phyloP scores from a whole-genome alignment of 2,329 filamentous ascomycete genomes.

The Trichophyton verrucosum region DNA sequence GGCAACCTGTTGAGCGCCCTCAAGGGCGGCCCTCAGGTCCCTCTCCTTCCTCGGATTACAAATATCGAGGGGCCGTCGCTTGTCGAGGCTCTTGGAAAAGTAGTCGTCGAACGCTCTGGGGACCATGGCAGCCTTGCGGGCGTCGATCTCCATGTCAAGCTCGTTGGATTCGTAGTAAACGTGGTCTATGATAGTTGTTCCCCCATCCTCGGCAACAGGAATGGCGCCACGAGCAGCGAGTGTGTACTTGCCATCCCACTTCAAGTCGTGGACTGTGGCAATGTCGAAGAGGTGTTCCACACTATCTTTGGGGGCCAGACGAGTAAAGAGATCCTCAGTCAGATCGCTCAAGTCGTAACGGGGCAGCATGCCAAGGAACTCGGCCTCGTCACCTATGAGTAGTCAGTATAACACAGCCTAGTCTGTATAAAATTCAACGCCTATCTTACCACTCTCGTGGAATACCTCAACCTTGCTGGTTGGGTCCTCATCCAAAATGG shows the following conservation, averaged over 20 bases:
- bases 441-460: conserved; percentile 20
- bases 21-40: conserved; percentile 40
- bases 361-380: conserved; percentile 24
- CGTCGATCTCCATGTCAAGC: conserved; percentile 46
- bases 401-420: not conserved
- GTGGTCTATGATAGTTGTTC: conserved; percentile 42
- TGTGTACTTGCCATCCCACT: conserved; percentile 42
- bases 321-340: conserved; percentile 20
- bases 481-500: conserved; percentile 24
- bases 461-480: conserved; percentile 25
- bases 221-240: conserved; percentile 46
- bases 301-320: conserved; percentile 20
- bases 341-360: conserved; percentile 20
- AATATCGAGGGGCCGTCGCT: conserved; percentile 26
- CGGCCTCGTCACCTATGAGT: conserved; percentile 11
- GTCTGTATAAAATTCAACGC: not conserved
- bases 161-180: conserved; percentile 49
- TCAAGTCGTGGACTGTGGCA: conserved; percentile 30
- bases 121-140: conserved; percentile 40
- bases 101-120: conserved; percentile 32
- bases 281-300: conserved; percentile 26
- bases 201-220: conserved; percentile 41
- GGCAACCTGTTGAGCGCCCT: conserved; percentile 42
- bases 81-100: not conserved
- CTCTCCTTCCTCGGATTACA: conserved; percentile 40